These are phyloP conservation scores for Corchorus olitorius DNA, from an alignment of 345 rosid genomes.

Conservation along the genomic window DNA sequence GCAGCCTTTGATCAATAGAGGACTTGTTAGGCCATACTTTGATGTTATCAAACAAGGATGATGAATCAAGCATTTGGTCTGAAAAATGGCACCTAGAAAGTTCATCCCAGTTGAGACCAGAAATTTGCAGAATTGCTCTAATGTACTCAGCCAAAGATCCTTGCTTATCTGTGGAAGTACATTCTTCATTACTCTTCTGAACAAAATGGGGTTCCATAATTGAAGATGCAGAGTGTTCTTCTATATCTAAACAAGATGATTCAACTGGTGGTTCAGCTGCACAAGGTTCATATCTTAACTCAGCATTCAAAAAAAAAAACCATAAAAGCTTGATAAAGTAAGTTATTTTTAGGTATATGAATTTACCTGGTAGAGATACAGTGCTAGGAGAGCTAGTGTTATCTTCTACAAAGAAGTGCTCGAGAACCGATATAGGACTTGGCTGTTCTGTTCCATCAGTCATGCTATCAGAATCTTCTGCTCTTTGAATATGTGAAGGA, in stretches of 20 bases:
- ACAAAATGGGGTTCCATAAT: constrained; percentile 15
- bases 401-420: constrained; percentile 44
- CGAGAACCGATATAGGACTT: constrained; percentile 68
- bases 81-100: constrained; percentile 34
- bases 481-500: constrained; percentile 26
- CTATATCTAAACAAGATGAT: constrained; percentile 22
- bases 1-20: constrained; percentile 34
- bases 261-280: constrained; percentile 36
- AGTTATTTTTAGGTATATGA: not conserved
- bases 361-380: constrained; percentile 41
- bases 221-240: constrained; percentile 28
- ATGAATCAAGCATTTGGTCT: constrained; percentile 42
- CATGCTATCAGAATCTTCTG: constrained; percentile 27
- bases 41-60: constrained; percentile 43
- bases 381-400: constrained; percentile 29
- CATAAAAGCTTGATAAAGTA: not conserved
- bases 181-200: constrained; percentile 18
- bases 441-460: constrained; percentile 49
- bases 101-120: constrained; percentile 58
- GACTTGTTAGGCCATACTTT: constrained; percentile 30
- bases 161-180: constrained; percentile 21
- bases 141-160: constrained; percentile 42
- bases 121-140: constrained; percentile 43
- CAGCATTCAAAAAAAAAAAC: not conserved
- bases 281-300: constrained; percentile 14